Evolutionary conservation across 2,329 filamentous ascomycete genomes (phyloP).

Genomic region (Cadophora sp.): DNA sequence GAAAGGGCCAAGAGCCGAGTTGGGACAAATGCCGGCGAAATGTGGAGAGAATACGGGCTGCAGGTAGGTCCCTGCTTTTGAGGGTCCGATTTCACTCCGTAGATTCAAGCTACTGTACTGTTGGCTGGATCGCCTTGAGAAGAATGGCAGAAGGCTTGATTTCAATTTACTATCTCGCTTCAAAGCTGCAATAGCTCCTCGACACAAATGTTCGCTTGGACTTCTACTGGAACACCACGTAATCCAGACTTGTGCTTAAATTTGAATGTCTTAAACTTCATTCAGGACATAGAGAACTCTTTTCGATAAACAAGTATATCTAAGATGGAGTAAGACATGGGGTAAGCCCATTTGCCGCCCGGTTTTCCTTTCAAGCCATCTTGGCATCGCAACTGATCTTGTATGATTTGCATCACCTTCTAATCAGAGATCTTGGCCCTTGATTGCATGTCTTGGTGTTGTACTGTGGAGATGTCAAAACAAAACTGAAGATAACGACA

Average conservation of each 20-base stretch:
- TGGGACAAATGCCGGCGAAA: background rate
- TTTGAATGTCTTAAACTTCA: too few species aligned
- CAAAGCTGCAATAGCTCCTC: too few species aligned
- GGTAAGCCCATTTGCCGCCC: background rate
- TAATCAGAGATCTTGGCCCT: background rate
- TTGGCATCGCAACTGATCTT: background rate
- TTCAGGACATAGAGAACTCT: background rate
- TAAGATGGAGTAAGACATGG: background rate
- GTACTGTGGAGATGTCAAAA: background rate
- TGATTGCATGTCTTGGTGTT: background rate
- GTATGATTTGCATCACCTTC: background rate
- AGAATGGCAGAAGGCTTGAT: background rate
- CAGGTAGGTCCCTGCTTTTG: background rate
- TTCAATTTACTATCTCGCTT: background rate
- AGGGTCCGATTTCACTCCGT: background rate
- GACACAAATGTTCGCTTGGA: too few species aligned
- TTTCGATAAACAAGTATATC: too few species aligned
- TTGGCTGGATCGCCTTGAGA: background rate
- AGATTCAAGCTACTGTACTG: background rate
- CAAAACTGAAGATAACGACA: background rate
- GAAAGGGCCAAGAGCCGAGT: background rate
- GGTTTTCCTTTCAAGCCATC: background rate
- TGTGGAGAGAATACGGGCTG: background rate
- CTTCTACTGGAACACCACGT: too few species aligned
- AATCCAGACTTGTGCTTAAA: too few species aligned